Evolutionary conservation across 176 grass and related monocot genomes (phyloP), one percentile per base, ranked within the genome.

Genomic region (Carex pumila): DNA sequence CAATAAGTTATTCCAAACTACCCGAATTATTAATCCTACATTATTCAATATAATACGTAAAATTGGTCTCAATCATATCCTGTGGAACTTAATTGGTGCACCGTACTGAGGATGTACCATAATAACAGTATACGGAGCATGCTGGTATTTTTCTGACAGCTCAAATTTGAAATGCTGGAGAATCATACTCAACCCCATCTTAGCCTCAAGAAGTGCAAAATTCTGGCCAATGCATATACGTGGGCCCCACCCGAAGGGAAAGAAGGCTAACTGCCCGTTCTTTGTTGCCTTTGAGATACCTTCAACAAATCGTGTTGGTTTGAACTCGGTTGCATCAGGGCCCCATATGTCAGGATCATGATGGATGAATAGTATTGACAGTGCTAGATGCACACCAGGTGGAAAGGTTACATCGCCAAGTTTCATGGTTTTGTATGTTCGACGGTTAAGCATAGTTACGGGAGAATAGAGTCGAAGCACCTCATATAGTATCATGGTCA

Each of bases 201-300:
- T 94, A 0, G 89, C 94, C 79, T 94, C 89, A 0, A 94, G 18
- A 71, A 97, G 25, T 1, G 91, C 89, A 9, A 94, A 94, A 71
- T 80, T 94, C 79, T 97, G 85, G 12, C 91, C 94, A 1, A 94
- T 94, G 81, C 91, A 92, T 52, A 92, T 89, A 25, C 90, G 79
- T 25, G 92, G 94, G 17, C 91, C 94, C 62, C 85, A 57, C 15
- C 94, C 86, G 15, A 97, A 97, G 0, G 92, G 94, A 45, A 94
- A 90, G 86, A 92, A 97, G 1, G 87, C 88, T 29, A 54, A n/a
- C 39, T 82, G 60, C 0, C 80, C 43, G 68, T 92, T n/a, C 57
- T 87, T 92, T 1, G 86, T 87, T 1, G 90, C 90, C 21, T 90
- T 92, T 1, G 90, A 89, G 60, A 97, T 86, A 30, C 94, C 91